Base-by-base conservation (phyloP, 495 filamentous ascomycete species). In the Lophium mytilinum region DNA sequence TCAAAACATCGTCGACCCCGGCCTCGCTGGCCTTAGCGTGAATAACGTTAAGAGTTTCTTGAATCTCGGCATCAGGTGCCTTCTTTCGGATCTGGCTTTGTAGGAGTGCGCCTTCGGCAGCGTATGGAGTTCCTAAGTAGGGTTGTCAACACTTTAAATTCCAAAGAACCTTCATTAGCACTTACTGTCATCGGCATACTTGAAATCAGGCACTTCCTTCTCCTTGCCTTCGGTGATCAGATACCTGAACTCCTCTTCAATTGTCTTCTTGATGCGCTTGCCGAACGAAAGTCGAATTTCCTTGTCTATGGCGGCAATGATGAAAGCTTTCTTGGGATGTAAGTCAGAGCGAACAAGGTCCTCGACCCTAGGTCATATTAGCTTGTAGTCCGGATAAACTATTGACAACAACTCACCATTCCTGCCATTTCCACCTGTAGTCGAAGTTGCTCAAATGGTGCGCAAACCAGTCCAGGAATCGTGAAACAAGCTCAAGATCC, bases 351-450 rank as follows among this genome's bases (percentile, higher is more conserved):
- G 80, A 10, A 82, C 80, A 15, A 95, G 79, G 71, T 97, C 89
- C 39, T 94, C 89, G 54, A 87, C 80, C 83, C 83, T 86, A 41
- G 40, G 12, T 37, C 61, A 52, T 34, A 11, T 54, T 47, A 55
- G 15, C 30, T 4, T 51, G 8, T 47, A 21, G 12, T 8, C 15
- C 9, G 19, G 19, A 37, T 7, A 1, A 4, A 21, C 11, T 9
- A 21, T 18, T 14, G 10, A 21, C 6, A 45, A 49, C 35, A 30
- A 69, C 78, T 70, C 67, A 84, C 93, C 93, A 99, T 73, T 99
- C 93, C 17, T 86, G 86, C 93, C 93, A 99, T 73, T 97, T 97
- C 93, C 93, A 99, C 3, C 94, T 93, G 65, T 97, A 99, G 39
- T 95, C 93, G 65, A 97, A 99, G 73, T 99, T 99, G 71, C 90